These are phyloP conservation scores for Alloteropsis semialata DNA, from an alignment of 176 grass and related monocot species.

Conservation along the genomic window DNA sequence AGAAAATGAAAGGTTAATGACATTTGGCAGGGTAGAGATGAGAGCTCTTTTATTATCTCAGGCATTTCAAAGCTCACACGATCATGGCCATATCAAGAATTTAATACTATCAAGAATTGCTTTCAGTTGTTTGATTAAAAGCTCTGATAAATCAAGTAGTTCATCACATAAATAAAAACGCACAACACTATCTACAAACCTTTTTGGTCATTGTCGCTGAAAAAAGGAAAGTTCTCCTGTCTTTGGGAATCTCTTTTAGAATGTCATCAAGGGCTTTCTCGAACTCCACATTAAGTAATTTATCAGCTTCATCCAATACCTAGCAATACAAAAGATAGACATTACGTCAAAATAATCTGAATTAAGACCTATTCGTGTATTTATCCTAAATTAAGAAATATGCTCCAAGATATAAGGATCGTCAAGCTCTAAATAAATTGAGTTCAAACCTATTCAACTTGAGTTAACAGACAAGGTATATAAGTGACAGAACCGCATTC, in stretches of 20 bases:
- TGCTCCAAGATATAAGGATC: not conserved
- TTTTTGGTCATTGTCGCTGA: constrained; percentile 87
- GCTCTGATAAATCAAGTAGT: not conserved
- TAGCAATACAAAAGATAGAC: constrained; percentile 27
- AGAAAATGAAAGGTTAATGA: not conserved
- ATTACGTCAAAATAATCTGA: not conserved
- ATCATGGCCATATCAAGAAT: not conserved
- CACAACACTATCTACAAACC: constrained; percentile 13
- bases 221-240: constrained; percentile 82
- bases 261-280: constrained; percentile 94
- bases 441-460: not conserved
- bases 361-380: not conserved
- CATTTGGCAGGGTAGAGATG: not conserved
- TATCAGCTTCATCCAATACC: constrained; percentile 94
- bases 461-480: not conserved
- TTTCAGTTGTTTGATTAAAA: not conserved
- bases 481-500: not conserved
- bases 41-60: not conserved
- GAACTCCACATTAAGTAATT: constrained; percentile 86
- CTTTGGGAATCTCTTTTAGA: constrained; percentile 79
- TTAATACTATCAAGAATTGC: not conserved
- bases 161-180: not conserved
- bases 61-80: not conserved
- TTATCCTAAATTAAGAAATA: not conserved
- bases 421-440: not conserved